Evolutionary conservation across 257 asterid species (phyloP).

Genomic region (Fraxinus anomala): DNA sequence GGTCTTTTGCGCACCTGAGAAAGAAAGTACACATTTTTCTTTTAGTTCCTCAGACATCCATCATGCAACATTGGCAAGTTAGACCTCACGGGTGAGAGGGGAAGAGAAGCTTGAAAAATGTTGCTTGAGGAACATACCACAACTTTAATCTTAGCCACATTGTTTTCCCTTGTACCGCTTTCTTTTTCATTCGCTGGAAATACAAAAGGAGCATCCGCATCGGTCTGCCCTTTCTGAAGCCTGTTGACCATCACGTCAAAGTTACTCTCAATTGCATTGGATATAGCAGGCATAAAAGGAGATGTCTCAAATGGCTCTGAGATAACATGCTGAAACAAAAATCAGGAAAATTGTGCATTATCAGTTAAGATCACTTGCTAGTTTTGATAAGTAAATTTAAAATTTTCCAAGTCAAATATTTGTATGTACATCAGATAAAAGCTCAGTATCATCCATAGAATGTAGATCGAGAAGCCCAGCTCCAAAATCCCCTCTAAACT

Average conservation of each 20-base stretch:
- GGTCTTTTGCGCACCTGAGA: constrained; percentile 97
- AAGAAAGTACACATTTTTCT: constrained; percentile 24
- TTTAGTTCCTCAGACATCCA: constrained; percentile 19
- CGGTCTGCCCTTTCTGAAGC: constrained; percentile 58
- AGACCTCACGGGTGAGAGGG: not conserved
- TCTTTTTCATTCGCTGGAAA: constrained; percentile 59
- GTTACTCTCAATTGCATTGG: constrained; percentile 70
- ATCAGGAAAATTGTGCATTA: constrained; percentile 28
- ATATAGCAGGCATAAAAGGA: constrained; percentile 88
- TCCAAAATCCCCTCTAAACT: constrained; percentile 91
- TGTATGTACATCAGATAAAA: constrained; percentile 81
- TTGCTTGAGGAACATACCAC: constrained; percentile 59
- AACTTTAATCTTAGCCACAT: constrained; percentile 93
- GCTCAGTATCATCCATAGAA: constrained; percentile 98
- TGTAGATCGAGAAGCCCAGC: constrained; percentile 96
- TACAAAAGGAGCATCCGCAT: constrained; percentile 58
- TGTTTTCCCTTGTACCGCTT: constrained; percentile 70
- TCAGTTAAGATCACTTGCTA: constrained; percentile 21
- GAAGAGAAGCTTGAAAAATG: not conserved
- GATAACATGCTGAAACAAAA: constrained; percentile 77
- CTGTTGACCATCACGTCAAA: constrained; percentile 54
- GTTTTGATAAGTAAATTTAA: constrained; percentile 26
- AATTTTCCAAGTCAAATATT: constrained; percentile 17
- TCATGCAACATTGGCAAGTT: constrained; percentile 13
- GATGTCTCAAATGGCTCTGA: constrained; percentile 94